Evolutionary conservation across 106 monocot genomes (phyloP), one percentile per base, ranked within the genome.

Genomic region (Dioscorea zingiberensis): DNA sequence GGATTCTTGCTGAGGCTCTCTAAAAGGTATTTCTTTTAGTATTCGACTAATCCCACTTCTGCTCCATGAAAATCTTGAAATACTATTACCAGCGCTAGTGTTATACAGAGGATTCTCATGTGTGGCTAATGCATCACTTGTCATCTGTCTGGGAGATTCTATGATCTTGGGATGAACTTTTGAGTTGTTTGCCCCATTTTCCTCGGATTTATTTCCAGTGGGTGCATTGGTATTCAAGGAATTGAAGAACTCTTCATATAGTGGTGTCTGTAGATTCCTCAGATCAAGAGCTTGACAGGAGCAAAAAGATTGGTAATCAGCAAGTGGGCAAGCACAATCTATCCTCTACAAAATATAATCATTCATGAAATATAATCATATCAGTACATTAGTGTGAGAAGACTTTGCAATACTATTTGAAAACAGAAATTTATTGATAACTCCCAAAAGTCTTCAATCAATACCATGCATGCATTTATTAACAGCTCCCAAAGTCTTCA

Each of bases 191-290:
- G 59, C 9, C 1, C 27, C 38, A 53, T 63, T 85, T 72, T 87
- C 91, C 66, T 82, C 72, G 61, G 68, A 66, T 17, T 47, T 46
- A 55, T 74, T 65, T 48, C 32, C 58, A 19, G 73, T 26, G 44
- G 54, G 38, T 59, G 66, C 73, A 47, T 59, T 77, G 45, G 74
- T 53, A 75, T 84, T 85, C 70, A 84, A 72, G 21, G 88, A 81
- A 70, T 85, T 91, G 77, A 77, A 88, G 74, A 99, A 89, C 74
- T 99, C 94, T 62, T 90, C 87, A 30, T 86, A 92, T 32, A 98
- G 62, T 67, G 97, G 92, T 66, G 97, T 86, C 76, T 93, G 98
- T 67, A 99, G 71, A 71, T 89, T 99, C 80, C 84, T 93, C 69
- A 99, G 69, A 64, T 99, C 98, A 76, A 89, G 56, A n/a, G 93